A percentile compares a stretch with the other conserved stretches of the same genome.
Evolutionary conservation across 805 yeast species (phyloP).

Genomic region (Saccharomycopsis oosterbeekiorum): DNA sequence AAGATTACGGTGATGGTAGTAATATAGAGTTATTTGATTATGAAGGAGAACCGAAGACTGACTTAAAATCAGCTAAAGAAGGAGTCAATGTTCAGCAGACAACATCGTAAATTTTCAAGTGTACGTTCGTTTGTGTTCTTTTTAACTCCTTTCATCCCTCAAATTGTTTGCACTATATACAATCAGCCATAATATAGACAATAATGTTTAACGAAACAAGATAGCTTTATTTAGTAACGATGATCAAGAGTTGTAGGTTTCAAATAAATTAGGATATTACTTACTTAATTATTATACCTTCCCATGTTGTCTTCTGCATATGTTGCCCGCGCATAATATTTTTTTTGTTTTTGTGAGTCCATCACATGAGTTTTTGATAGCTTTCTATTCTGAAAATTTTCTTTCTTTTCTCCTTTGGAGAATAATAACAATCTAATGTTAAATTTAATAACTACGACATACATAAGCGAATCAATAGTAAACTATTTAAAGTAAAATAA

Average conservation of each 20-base stretch:
- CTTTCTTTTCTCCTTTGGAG: no score
- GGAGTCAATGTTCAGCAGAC: background rate
- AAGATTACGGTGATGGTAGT: slow-evolving; percentile 67
- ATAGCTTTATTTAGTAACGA: no score
- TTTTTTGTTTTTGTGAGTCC: background rate
- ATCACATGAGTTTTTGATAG: background rate
- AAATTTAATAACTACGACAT: no score
- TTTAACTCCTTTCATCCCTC: background rate
- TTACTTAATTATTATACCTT: no score
- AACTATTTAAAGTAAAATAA: no score
- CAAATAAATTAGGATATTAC: no score
- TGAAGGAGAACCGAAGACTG: background rate
- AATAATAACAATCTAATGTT: no score
- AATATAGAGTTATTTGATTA: background rate
- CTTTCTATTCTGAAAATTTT: no score
- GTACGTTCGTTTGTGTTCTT: no score
- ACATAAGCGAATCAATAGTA: no score
- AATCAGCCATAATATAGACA: background rate
- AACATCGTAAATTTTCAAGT: background rate
- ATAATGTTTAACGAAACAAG: background rate
- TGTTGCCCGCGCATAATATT: background rate
- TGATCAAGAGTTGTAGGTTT: background rate
- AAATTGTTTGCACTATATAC: background rate
- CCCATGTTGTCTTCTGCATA: background rate
- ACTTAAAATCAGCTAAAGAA: background rate